These are phyloP conservation scores for Nevesoporus exiguus DNA, from an alignment of 768 basidiomycete genomes.

Conservation along the genomic window DNA sequence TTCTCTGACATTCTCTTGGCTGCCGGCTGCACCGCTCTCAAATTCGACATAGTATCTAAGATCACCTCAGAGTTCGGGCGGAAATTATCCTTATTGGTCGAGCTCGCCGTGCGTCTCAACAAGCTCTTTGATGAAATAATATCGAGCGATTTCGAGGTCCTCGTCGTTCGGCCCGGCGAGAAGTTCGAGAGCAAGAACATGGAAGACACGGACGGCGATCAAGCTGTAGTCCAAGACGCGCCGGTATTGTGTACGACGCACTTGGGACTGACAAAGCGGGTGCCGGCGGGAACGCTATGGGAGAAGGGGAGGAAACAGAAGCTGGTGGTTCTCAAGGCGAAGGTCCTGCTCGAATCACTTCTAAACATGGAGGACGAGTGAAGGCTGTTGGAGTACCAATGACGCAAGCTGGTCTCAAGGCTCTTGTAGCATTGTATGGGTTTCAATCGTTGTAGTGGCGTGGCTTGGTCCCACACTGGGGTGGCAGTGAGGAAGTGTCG, in stretches of 20 bases:
- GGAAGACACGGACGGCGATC: not conserved
- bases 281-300: not conserved
- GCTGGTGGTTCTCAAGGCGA: not conserved
- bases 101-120: constrained; percentile 8
- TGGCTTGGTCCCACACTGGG: no score
- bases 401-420: no score
- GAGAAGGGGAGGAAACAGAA: not conserved
- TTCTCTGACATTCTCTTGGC: constrained; percentile 7
- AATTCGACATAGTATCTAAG: not conserved
- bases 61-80: constrained; percentile 1
- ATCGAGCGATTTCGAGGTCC: not conserved
- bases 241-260: not conserved
- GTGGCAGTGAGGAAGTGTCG: no score
- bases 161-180: not conserved
- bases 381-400: no score
- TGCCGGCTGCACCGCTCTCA: not conserved
- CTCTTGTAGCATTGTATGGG: no score
- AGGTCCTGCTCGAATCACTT: not conserved
- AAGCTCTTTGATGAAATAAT: not conserved
- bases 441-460: no score
- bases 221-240: not conserved
- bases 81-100: constrained; percentile 1
- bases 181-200: not conserved
- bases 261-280: not conserved
- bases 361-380: not conserved